Percentiles rank a stretch among this genome's conserved stretches.
phyloP scores from a whole-genome alignment of 495 filamentous ascomycete genomes.

The Parathielavia hyrcaniae region DNA sequence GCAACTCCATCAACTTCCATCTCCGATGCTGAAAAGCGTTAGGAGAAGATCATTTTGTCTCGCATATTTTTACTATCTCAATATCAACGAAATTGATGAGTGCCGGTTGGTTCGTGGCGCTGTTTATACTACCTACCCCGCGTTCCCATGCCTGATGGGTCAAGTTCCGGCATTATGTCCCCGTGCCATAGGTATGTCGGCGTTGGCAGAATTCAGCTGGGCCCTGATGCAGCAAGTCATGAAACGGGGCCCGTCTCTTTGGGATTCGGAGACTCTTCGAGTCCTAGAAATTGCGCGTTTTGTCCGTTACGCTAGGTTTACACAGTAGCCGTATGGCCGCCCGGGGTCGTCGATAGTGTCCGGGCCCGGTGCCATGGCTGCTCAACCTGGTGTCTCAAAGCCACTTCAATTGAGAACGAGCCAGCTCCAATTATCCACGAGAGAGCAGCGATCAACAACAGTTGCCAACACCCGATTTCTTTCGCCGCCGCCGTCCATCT shows the following conservation, averaged over 20 bases:
- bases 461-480: too few species aligned
- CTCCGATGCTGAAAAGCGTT: slow-evolving; percentile 8
- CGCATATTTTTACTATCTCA: neutral
- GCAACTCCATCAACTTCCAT: neutral
- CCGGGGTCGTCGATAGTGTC: neutral
- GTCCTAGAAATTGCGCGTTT: neutral
- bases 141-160: neutral
- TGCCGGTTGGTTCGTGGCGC: too few species aligned
- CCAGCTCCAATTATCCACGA: neutral
- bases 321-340: slow-evolving; percentile 5
- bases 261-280: neutral
- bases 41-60: slow-evolving; percentile 1
- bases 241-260: neutral
- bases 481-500: too few species aligned
- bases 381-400: neutral
- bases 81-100: too few species aligned
- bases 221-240: slow-evolving; percentile 6
- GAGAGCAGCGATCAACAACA: neutral
- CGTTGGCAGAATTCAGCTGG: neutral
- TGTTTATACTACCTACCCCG: slow-evolving; percentile 1
- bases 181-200: neutral
- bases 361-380: slow-evolving; percentile 8
- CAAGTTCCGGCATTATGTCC: neutral
- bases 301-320: slow-evolving; percentile 7
- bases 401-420: neutral